These are phyloP conservation scores for Xylariaceae sp. DNA, from an alignment of 2,329 filamentous ascomycete genomes.

Conservation along the genomic window DNA sequence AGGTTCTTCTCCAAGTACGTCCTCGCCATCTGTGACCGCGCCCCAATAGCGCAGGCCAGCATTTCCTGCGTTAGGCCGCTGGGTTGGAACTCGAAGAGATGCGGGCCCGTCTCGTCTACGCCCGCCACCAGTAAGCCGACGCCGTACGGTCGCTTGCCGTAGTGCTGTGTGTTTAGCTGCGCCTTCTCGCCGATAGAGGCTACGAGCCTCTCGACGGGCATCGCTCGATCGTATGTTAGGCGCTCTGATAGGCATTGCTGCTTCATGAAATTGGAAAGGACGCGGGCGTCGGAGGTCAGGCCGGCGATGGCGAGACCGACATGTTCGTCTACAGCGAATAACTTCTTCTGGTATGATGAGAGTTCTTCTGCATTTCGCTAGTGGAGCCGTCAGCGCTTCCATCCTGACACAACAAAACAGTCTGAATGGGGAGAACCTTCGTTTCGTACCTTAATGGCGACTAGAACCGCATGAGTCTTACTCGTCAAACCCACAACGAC, in stretches of 20 bases:
- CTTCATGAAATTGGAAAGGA: conserved; percentile 99
- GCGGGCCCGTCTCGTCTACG: conserved; percentile 89
- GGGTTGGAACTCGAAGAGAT: conserved; percentile 98
- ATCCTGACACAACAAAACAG: background rate
- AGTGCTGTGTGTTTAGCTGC: conserved; percentile 96
- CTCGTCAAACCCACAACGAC: conserved; percentile 96
- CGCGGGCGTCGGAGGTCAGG: conserved; percentile 94
- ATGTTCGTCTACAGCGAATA: conserved; percentile 95
- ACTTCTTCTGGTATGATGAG: conserved; percentile 99
- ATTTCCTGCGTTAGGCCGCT: conserved; percentile 97
- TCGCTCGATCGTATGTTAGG: conserved; percentile 92
- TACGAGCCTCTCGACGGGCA: conserved; percentile 87
- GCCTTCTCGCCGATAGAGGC: conserved; percentile 93
- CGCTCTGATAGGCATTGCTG: conserved; percentile 95
- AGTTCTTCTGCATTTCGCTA: conserved; percentile 99
- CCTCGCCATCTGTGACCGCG: conserved; percentile 93
- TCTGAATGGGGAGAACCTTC: conserved; percentile 1
- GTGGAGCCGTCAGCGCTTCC: conserved; percentile 13
- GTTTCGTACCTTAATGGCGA: conserved; percentile 82
- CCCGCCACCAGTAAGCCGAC: conserved; percentile 91
- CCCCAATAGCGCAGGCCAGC: conserved; percentile 93
- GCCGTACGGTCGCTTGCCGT: conserved; percentile 94
- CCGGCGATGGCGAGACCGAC: conserved; percentile 94
- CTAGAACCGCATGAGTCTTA: conserved; percentile 96
- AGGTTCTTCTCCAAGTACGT: conserved; percentile 95